Percentiles rank a stretch among this genome's conserved stretches.
These are phyloP conservation scores for Amanita jacksonii DNA, from an alignment of 768 basidiomycete species.

Conservation along the genomic window DNA sequence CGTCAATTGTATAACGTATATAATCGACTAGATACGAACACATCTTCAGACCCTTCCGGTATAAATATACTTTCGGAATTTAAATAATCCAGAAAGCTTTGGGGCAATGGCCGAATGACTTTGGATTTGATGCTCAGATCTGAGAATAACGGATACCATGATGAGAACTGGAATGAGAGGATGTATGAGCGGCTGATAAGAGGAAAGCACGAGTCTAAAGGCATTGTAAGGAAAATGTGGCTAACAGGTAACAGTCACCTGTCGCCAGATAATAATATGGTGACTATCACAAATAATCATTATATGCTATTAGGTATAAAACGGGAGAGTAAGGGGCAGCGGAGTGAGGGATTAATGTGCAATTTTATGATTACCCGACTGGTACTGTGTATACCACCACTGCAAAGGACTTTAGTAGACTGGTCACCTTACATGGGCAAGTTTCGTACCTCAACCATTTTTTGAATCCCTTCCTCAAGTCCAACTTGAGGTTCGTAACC, in stretches of 20 bases:
- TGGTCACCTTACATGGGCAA: neutral
- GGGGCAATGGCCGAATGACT: conserved; percentile 57
- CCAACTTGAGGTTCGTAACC: conserved; percentile 92
- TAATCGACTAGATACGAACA: conserved; percentile 33
- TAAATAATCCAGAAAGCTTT: conserved; percentile 61
- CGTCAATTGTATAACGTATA: conserved; percentile 4
- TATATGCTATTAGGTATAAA: neutral
- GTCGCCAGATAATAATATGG: too few species aligned
- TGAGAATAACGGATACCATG: conserved; percentile 73
- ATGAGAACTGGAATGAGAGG: conserved; percentile 71
- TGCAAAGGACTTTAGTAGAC: conserved; percentile 11
- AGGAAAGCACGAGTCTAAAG: conserved; percentile 36
- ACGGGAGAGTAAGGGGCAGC: neutral
- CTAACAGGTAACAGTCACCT: too few species aligned
- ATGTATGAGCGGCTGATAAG: conserved; percentile 39
- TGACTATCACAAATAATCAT: neutral
- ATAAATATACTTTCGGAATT: conserved; percentile 79
- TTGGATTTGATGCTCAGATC: conserved; percentile 60
- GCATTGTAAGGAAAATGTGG: neutral
- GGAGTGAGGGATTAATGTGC: conserved; percentile 19
- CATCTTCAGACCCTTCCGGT: conserved; percentile 72
- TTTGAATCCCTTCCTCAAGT: conserved; percentile 77
- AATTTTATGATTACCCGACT: conserved; percentile 29
- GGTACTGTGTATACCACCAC: conserved; percentile 41
- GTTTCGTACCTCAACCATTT: conserved; percentile 59